Evolutionary conservation across 257 asterid species (phyloP), one percentile per base, ranked within the genome.

Genomic region (Solanum verrucosum): DNA sequence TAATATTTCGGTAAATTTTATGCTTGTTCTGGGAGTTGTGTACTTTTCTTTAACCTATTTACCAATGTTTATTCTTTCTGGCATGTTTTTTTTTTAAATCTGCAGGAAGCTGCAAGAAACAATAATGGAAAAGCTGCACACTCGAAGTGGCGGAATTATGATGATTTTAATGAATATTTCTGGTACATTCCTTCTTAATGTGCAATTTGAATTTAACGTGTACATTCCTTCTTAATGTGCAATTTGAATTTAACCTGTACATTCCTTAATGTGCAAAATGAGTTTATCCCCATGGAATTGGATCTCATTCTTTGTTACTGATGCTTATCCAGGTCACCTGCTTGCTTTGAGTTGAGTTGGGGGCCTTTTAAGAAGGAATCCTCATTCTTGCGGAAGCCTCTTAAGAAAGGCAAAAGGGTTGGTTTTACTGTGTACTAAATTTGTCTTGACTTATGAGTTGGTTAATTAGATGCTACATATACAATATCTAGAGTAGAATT

Each of bases 71-170:
- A 44, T 46, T 44, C 27, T 81, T 27, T 46, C 38, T 78, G 63
- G 35, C 5, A 73, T 68, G 87, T 60, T 73, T 20, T 52, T 40
- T 38, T 38, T 38, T 34, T 0, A 38, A 38, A 38, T 87, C 74
- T 88, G 87, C 91, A 97, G 99, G 99, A 97, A 93, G 94, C 98
- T 88, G 93, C 68, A 3, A 92, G 90, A 85, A 91, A 93, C 91
- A 94, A 92, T 88, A 92, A 91, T 89, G 99, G 99, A 89, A 97
- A 96, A 92, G 96, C 98, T 89, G 96, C 98, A 29, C 99, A 97
- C 92, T 96, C 99, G 15, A 89, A 90, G 88, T 97, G 99, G 99
- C 93, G 99, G 88, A 97, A 97, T 90, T 97, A 97, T 90, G 99
- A 97, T 21, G 99, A 97, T 90, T 97, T 97, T 89, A 97, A 97